Base-by-base conservation (phyloP, 1,139 yeast genomes). In the Nadsonia starkeyi-henricii region DNA sequence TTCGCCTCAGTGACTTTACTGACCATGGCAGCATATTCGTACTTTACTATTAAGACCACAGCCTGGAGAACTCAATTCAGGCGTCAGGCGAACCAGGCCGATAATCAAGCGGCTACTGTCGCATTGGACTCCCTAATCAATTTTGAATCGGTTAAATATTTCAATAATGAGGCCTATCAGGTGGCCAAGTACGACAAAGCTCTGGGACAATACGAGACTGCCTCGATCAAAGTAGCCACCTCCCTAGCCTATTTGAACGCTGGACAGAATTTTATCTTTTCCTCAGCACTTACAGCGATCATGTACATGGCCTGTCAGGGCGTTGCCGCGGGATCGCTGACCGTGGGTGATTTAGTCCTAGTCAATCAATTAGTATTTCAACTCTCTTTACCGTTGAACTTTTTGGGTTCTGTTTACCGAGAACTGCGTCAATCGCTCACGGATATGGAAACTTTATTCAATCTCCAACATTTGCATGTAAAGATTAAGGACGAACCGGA, bases 241-340 rank as follows among this genome's bases (percentile, higher is more conserved):
- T 89, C 97, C 0, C 71, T 91, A 54, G 95, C 97, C 3, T 88
- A 77, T 60, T 72, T 91, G 54, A 91, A 91, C 58, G 75, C 95
- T 0, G 98, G 98, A 3, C 99, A 91, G 65, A 89, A 85, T 62
- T 62, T 88, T 49, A 91, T 91, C 30, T 91, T 93, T 66, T 85
- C 97, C 0, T 67, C 85, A 41, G 97, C 98, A 1, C 70, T 93
- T 56, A 91, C 98, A 1, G 88, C 82, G 1, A 91, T 93, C 94
- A 93, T 91, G 98, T 91, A 85, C 63, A 81, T 91, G 95, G 97
- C 96, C n/a, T 88, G 96, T 59, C 79, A 79, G 52, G 97, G 97
- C 30, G 94, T 91, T 15, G 79, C 88, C 13, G 67, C 75, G 2
- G 96, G 96, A 0, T 67, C 78, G 1, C 70, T 91, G 51, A 82